These are phyloP conservation scores for Yamadazyma akitaensis DNA, from an alignment of 805 yeast species.

Conservation along the genomic window DNA sequence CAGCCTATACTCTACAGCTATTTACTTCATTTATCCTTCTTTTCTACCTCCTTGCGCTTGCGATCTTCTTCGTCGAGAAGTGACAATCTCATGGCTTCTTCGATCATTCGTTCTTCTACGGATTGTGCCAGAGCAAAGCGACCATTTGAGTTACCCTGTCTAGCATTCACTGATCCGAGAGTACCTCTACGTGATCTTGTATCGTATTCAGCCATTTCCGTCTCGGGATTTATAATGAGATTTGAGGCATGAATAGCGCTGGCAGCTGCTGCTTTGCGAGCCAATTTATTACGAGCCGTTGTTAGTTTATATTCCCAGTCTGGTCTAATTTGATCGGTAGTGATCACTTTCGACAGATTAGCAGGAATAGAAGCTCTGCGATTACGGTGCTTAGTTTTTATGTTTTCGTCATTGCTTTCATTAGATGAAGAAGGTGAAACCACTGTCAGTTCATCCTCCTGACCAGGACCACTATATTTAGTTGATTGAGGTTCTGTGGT, in stretches of 20 bases:
- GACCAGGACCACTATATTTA: not conserved
- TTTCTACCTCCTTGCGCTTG: slow-evolving; percentile 19
- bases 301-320: slow-evolving; percentile 82
- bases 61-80: slow-evolving; percentile 67
- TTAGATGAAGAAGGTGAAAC: slow-evolving; percentile 11
- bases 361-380: slow-evolving; percentile 56
- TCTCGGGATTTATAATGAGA: slow-evolving; percentile 44
- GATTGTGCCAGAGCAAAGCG: slow-evolving; percentile 8
- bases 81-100: slow-evolving; percentile 76
- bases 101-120: slow-evolving; percentile 70
- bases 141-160: slow-evolving; percentile 4
- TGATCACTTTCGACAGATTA: slow-evolving; percentile 64
- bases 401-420: not conserved
- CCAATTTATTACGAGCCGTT: slow-evolving; percentile 71
- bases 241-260: slow-evolving; percentile 90
- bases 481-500: not conserved
- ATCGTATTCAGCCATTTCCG: slow-evolving; percentile 13
- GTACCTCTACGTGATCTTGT: slow-evolving; percentile 16
- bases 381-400: slow-evolving; percentile 7
- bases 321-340: slow-evolving; percentile 82
- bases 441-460: slow-evolving; percentile 4
- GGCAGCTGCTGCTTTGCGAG: slow-evolving; percentile 89
- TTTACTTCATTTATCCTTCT: not conserved
- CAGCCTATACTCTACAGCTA: not conserved
- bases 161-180: not conserved